Evolutionary conservation across 140 eudicot genomes (phyloP), one percentile per base, ranked within the genome.

Genomic region (Senecio squalidus): DNA sequence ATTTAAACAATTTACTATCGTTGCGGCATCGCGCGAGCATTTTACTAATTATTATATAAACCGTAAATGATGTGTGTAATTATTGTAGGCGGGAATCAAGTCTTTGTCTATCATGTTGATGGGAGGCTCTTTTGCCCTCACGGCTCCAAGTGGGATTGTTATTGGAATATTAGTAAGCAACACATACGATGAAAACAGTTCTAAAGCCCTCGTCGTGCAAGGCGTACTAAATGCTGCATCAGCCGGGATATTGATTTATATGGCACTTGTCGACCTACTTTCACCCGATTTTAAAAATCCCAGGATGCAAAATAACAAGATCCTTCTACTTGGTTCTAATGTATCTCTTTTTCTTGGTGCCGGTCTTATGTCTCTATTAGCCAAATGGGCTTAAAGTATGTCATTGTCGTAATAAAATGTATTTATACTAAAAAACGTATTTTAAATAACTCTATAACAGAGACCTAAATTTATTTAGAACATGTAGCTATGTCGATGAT

Each of bases 251-350:
- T 55, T 77, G 33, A 59, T 77, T 23, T 76, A 76, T 43, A 76
- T 59, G 77, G 74, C 77, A 13, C 77, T 77, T 16, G 82, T 77
- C 3, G 82, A 77, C 47, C 72, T 77, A 4, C 77, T 76, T 70
- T 34, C 77, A 17, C 77, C 69, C 0, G 81, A 70, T 26, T 76
- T 70, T 36, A 64, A 64, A 50, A 71, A 56, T 51, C 73, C 76
- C 25, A 70, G 50, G 28, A 56, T 76, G 77, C 77, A 76, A 70
- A 64, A 41, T 28, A 70, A 76, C 45, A 48, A 30, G 49, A 41
- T 36, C 49, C 73, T 76, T 64, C 51, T 39, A 5, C 47, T 76
- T 41, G 15, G 33, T 49, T 72, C 77, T 13, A 40, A 70, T 36
- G 24, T 64, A 30, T 70, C 70, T 29, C 81, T 70, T 58, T 70